Base-by-base conservation (phyloP, 2,329 filamentous ascomycete genomes). In the Penicillium sp. region DNA sequence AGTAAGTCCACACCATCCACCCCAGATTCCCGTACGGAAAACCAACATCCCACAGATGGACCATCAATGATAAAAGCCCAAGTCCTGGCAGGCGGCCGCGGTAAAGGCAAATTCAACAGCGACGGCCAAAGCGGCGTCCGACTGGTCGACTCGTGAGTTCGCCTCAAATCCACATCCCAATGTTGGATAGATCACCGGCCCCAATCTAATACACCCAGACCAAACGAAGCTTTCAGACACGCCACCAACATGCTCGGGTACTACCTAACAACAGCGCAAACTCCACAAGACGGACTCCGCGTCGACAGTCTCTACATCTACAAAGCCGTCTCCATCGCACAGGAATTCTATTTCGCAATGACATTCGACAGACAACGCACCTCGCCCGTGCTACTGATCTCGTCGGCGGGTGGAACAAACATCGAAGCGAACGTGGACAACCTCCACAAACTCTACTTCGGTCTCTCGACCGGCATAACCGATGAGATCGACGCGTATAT, bases 301-400 rank as follows among this genome's bases (percentile, higher is more conserved):
- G 67, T 74, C 3, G 66, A 68, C 0, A 70, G 72, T 18, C 49
- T 79, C 0, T 76, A 75, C 51, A 67, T 79, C 18, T 66, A 72
- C 29, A 69, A 78, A 61, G 38, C 60, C 0, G 47, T 74, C 0
- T 38, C 68, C 7, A 58, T 67, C 16, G 66, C 68, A 0, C 58
- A 72, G 2, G 66, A 73, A 48, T 81, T 72, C 69, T 78, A 77
- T 51, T 48, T 81, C 0, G 69, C 72, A 7, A 68, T 81, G 46
- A 73, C 73, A 0, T 69, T 81, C 37, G 76, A 81, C 43, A 75
- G 79, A 4, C 72, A 77, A n/a, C 68, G 66, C 14, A 73, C 65
- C 48, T 65, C 62, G 13, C 79, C 79, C 0, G 62, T 69, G 0
- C 61, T 81, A 4, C 59, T 78, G 5, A 60, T 78, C 2, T 77